Percentiles rank a stretch among this genome's conserved stretches.
Evolutionary conservation across 2,329 filamentous ascomycete species (phyloP).

Genomic region (Keithomyces neogunnii): DNA sequence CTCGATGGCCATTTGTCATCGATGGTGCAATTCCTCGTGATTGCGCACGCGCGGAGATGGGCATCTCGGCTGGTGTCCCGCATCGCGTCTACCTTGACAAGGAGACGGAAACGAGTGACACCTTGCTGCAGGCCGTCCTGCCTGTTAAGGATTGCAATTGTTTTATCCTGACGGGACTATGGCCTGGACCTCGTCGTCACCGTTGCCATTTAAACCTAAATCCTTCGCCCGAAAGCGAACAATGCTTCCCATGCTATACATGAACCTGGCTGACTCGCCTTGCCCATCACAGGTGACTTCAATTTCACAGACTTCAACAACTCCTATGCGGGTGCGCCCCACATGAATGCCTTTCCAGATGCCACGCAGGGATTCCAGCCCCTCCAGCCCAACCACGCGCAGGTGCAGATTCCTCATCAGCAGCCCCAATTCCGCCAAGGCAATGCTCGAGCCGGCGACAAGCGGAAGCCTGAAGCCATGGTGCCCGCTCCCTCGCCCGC

Average conservation of each 20-base stretch:
- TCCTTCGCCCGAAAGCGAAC: neutral
- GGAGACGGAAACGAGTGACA: neutral
- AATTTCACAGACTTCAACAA: conserved; percentile 46
- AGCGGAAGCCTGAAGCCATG: conserved; percentile 36
- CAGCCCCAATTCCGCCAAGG: conserved; percentile 24
- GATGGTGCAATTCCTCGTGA: conserved; percentile 59
- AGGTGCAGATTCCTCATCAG: conserved; percentile 29
- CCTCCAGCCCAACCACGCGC: conserved; percentile 39
- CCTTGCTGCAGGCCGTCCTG: neutral
- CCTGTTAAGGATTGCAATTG: neutral
- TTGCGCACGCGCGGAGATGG: conserved; percentile 19
- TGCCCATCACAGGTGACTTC: conserved; percentile 48
- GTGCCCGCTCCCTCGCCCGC: conserved; percentile 10
- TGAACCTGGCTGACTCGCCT: conserved; percentile 6
- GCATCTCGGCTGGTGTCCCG: neutral
- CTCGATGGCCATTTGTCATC: conserved; percentile 35
- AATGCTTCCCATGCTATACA: neutral
- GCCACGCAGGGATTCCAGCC: conserved; percentile 34
- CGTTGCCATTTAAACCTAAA: neutral
- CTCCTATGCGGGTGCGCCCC: conserved; percentile 41
- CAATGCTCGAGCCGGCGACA: conserved; percentile 28
- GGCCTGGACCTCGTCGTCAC: neutral
- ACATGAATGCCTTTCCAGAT: conserved; percentile 33
- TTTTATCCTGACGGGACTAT: neutral
- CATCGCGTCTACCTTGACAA: neutral